Conservation (phyloP, 116 monocot species). For the Phalaenopsis hybrid region DNA sequence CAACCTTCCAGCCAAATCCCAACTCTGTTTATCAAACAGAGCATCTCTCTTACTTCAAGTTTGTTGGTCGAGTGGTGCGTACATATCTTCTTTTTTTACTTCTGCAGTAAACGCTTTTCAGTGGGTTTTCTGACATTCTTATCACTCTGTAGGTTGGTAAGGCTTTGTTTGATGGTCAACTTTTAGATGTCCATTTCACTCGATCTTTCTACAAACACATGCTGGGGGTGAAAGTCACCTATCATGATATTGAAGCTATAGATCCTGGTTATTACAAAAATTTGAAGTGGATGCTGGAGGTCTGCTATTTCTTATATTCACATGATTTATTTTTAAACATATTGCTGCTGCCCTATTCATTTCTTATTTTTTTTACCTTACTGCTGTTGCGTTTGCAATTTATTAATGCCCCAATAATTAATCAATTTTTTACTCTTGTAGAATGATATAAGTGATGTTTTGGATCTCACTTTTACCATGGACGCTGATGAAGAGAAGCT, state of each 20-base stretch:
- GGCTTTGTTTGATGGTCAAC: slow-evolving; percentile 95
- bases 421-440: slow-evolving; percentile 21
- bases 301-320: slow-evolving; percentile 11
- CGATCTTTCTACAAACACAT: slow-evolving; percentile 99
- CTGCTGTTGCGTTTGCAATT: neutral
- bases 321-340: neutral
- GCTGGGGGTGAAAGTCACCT: slow-evolving; percentile 94
- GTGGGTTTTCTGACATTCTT: neutral
- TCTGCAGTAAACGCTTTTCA: neutral
- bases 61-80: slow-evolving; percentile 98
- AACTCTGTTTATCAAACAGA: slow-evolving; percentile 99
- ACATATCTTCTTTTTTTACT: neutral
- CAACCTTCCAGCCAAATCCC: slow-evolving; percentile 98
- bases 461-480: slow-evolving; percentile 96
- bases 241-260: slow-evolving; percentile 98
- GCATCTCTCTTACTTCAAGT: slow-evolving; percentile 98
- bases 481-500: slow-evolving; percentile 99
- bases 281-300: slow-evolving; percentile 99
- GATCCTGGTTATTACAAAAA: slow-evolving; percentile 94
- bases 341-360: no score
- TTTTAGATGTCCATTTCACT: slow-evolving; percentile 98
- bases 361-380: neutral
- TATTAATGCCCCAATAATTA: neutral
- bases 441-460: slow-evolving; percentile 94
- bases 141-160: slow-evolving; percentile 74